Base-by-base conservation (phyloP, 2,329 filamentous ascomycete genomes). In the Cytospora schulzeri region DNA sequence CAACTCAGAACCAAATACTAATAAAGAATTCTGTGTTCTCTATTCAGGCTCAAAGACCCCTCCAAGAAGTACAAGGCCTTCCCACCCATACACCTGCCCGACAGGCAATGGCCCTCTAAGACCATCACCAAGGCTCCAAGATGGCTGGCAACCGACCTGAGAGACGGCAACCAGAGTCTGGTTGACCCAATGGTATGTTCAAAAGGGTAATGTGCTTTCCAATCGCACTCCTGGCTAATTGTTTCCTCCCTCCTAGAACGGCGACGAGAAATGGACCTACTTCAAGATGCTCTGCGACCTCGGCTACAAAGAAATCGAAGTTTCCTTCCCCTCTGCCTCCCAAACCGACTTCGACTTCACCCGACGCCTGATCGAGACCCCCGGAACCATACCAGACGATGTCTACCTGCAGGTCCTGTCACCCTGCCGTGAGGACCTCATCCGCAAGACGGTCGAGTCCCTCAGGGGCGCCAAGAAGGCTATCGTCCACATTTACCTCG, bases 311-410 rank as follows among this genome's bases (percentile, higher is more conserved):
- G 94, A 98, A 79, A 97, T 98, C 69, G 94, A 98, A 76, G 90
- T 97, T 24, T 95, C 93, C 5, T 98, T 97, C 79, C 94, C 94
- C 57, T 96, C 93, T 0, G 93, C 94, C 17, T 97, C 93, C 48
- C 90, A 96, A 75, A 97, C 91, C 73, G 95, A 98, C 80, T 98
- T 93, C 81, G 92, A 97, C 81, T 98, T 98, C 75, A 97, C 93
- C 50, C 85, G 92, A 70, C 88, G 89, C 73, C 82, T 98, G 70
- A 87, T 97, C 69, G 89, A 96, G 72, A 96, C 92, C 1, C 91
- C 91, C 14, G 92, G 91, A 50, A 84, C 88, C 17, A 86, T 93
- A 11, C 93, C 93, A 61, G 92, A 95, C 74, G 93, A 97, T 77
- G 93, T 97, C 62, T 93, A 85, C 83, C 82, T 98, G 65, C 93